Percentiles rank a stretch among this genome's conserved stretches.
Conservation (phyloP, 2,329 filamentous ascomycete species). For the Pyrenophora tritici-repentis region DNA sequence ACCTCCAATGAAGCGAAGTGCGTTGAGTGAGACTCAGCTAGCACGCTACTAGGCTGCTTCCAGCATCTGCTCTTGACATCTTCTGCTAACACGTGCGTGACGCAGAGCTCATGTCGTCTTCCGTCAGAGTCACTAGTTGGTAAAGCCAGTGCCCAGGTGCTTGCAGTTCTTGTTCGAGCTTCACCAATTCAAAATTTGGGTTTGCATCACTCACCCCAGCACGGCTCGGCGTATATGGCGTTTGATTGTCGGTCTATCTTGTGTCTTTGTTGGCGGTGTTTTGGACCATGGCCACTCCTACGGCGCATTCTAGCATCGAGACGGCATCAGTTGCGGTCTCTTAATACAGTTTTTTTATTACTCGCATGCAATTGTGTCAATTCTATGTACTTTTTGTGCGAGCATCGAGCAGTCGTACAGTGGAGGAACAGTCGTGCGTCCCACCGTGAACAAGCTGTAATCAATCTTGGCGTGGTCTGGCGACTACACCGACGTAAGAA, state of each 20-base stretch:
- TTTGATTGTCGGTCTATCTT: slow-evolving; percentile 5
- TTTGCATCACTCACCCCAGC: slow-evolving; percentile 24
- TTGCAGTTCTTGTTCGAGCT: neutral
- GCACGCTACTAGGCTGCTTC: slow-evolving; percentile 40
- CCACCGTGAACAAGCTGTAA: no score
- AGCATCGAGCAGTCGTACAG: no score
- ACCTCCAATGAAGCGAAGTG: slow-evolving; percentile 66
- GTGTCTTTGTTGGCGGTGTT: slow-evolving; percentile 9
- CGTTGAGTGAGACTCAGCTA: slow-evolving; percentile 49
- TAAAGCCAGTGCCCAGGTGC: slow-evolving; percentile 3
- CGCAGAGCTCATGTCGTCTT: slow-evolving; percentile 23
- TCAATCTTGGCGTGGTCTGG: no score
- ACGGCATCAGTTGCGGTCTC: no score
- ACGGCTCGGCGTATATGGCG: slow-evolving; percentile 24
- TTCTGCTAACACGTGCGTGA: slow-evolving; percentile 21
- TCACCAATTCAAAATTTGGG: slow-evolving; percentile 2
- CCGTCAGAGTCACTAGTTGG: slow-evolving; percentile 21
- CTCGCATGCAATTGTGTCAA: no score
- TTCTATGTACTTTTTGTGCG: no score
- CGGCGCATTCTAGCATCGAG: no score
- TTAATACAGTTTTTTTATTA: no score
- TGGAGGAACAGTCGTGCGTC: no score
- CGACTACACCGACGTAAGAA: no score
- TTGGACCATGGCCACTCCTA: neutral
- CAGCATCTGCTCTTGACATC: slow-evolving; percentile 1